Evolutionary conservation across 2,329 filamentous ascomycete genomes (phyloP).

Genomic region (Neocucurbitaria cava): DNA sequence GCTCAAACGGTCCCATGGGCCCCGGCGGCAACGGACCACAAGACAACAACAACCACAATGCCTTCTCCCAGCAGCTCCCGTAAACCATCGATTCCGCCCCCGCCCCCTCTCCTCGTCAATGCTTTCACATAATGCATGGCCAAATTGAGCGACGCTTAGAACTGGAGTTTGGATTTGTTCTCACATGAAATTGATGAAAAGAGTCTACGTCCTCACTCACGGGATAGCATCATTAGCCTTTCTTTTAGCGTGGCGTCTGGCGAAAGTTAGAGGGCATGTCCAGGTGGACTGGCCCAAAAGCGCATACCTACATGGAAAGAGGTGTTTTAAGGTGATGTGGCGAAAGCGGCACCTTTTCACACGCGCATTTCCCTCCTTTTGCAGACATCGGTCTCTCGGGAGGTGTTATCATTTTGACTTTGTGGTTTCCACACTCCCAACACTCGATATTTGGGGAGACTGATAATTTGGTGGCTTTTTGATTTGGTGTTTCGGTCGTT

Average conservation of each 20-base stretch:
- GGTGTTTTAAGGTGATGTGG: background rate
- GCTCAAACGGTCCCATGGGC: constrained; percentile 7
- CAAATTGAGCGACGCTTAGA: background rate
- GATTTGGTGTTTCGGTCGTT: too few species aligned
- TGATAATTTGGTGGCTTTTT: too few species aligned
- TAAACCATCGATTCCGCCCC: too few species aligned
- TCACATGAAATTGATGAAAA: background rate
- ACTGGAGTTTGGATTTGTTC: background rate
- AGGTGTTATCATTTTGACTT: too few species aligned
- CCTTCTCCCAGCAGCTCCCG: constrained; percentile 22
- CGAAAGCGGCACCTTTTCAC: background rate
- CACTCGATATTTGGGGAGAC: too few species aligned
- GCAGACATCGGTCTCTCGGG: background rate
- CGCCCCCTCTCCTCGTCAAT: background rate
- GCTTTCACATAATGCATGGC: background rate
- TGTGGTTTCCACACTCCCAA: too few species aligned
- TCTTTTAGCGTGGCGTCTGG: constrained; percentile 42
- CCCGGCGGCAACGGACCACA: constrained; percentile 7
- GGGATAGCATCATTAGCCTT: constrained; percentile 20
- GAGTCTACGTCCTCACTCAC: constrained; percentile 7
- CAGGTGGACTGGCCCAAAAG: constrained; percentile 12
- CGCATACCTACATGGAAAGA: constrained; percentile 9
- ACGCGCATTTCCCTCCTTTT: background rate
- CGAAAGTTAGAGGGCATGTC: constrained; percentile 27
- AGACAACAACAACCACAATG: constrained; percentile 13